Evolutionary conservation across 441 rosid genomes (phyloP).

Genomic region (Brassica hybrid): DNA sequence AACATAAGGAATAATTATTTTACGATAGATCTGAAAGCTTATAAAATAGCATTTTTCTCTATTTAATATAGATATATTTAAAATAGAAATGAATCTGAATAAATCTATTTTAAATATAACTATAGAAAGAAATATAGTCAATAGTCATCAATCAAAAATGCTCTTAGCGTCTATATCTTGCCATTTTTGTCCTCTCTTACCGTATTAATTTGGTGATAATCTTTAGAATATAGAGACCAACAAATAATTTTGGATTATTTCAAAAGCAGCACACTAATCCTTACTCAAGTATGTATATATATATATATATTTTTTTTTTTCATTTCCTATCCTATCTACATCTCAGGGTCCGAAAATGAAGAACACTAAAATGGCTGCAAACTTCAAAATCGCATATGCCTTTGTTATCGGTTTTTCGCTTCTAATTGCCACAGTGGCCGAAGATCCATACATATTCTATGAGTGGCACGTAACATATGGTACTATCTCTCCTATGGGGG

Average conservation of each 20-base stretch:
- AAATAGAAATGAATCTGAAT: not conserved
- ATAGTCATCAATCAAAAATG: not conserved
- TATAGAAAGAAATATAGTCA: not conserved
- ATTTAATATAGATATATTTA: not conserved
- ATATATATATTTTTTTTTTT: not conserved
- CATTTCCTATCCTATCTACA: not conserved
- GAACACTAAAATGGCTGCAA: not conserved
- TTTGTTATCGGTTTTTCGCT: not conserved
- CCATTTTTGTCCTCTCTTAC: not conserved
- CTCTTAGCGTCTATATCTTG: not conserved
- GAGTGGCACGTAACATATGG: slow-evolving; percentile 19
- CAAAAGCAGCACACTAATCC: not conserved
- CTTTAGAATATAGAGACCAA: not conserved
- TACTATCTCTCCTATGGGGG: slow-evolving; percentile 2
- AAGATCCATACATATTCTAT: not conserved
- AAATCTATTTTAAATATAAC: not conserved
- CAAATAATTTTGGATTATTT: not conserved
- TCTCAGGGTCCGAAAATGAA: not conserved
- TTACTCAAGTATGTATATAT: not conserved
- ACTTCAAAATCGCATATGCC: not conserved
- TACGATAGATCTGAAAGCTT: not conserved
- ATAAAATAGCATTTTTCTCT: not conserved
- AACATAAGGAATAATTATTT: not conserved
- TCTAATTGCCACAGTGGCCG: not conserved
- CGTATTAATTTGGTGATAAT: not conserved